Evolutionary conservation across 805 yeast genomes (phyloP), one percentile per base, ranked within the genome.

Genomic region (Zygoascus tannicola): DNA sequence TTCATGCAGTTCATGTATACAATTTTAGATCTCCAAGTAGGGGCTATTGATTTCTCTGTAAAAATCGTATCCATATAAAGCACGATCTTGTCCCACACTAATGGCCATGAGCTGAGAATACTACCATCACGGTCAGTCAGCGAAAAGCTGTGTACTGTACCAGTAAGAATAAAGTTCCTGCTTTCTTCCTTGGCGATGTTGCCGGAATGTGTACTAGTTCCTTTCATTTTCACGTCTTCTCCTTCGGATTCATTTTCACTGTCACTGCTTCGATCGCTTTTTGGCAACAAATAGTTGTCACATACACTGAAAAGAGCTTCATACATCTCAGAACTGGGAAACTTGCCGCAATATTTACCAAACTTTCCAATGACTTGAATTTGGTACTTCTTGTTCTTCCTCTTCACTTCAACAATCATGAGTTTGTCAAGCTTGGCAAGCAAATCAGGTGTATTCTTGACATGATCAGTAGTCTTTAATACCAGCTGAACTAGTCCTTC

Each of bases 321-420:
- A 38, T 67, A 64, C 3, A 65, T 35, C 1, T 52, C 56, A 7
- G 47, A 35, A 2, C 50, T 47, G 4, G 69, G 68, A 45, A 66
- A 73, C 2, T 47, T 54, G 21, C 62, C 59, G 3, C 77, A 51
- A 50, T 71, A 85, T 15, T 58, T 63, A 2, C 85, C 82, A 32
- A 77, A 65, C 0, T 71, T 59, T 21, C 71, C 67, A 10, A 84
- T 59, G 1, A 81, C 75, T 16, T 71, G 69, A 40, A 66, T 68
- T 41, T 78, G 81, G 59, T 88, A 87, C 0, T 60, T 71, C 52
- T 70, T 73, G 55, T 85, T 85, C 35, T 75, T 73, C 50, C 94
- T 69, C 45, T 73, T 73, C 0, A 82, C 74, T 57, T 88, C 97
- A 1, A 67, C 63, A 2, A 68, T 44, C 0, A 81, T 73, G 1